Evolutionary conservation across 371 early-diverging fungal species (phyloP).

Genomic region (Mortierella sp.): DNA sequence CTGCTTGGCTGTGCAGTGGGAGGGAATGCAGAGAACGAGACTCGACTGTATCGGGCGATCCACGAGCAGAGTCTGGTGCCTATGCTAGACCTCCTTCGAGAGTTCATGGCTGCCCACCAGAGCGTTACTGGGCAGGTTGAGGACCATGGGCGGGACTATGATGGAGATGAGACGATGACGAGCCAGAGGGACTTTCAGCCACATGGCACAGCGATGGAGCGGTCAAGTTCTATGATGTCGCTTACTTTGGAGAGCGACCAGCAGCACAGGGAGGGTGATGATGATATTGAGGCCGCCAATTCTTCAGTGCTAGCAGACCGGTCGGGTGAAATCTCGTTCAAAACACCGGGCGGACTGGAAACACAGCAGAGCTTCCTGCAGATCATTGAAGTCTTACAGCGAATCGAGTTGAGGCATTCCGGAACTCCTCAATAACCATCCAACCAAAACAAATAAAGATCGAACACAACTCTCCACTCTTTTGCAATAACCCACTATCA

Average conservation of each 20-base stretch:
- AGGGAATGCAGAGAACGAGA: conserved; percentile 29
- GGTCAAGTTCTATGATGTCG: not conserved
- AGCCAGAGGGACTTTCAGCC: not conserved
- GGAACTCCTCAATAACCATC: not conserved
- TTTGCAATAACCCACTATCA: not conserved
- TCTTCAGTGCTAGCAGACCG: no score
- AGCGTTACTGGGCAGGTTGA: not conserved
- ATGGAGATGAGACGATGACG: conserved; percentile 3
- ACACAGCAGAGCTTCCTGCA: conserved; percentile 24
- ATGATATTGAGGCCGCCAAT: no score
- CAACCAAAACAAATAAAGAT: not conserved
- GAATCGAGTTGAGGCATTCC: conserved; percentile 22
- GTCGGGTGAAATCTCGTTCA: conserved; percentile 21
- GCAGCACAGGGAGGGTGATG: no score
- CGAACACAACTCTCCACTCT: not conserved
- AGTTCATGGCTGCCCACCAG: conserved; percentile 24
- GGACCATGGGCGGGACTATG: not conserved
- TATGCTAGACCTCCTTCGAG: conserved; percentile 37
- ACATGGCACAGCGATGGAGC: not conserved
- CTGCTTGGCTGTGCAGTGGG: conserved; percentile 41
- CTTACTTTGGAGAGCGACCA: not conserved
- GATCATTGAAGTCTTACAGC: conserved; percentile 26
- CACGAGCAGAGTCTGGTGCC: conserved; percentile 26
- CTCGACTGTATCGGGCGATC: conserved; percentile 22
- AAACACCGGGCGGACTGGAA: conserved; percentile 5